Evolutionary conservation across 2,329 filamentous ascomycete species (phyloP), one percentile per base, ranked within the genome.

Genomic region (Cordyceps tenuipes): DNA sequence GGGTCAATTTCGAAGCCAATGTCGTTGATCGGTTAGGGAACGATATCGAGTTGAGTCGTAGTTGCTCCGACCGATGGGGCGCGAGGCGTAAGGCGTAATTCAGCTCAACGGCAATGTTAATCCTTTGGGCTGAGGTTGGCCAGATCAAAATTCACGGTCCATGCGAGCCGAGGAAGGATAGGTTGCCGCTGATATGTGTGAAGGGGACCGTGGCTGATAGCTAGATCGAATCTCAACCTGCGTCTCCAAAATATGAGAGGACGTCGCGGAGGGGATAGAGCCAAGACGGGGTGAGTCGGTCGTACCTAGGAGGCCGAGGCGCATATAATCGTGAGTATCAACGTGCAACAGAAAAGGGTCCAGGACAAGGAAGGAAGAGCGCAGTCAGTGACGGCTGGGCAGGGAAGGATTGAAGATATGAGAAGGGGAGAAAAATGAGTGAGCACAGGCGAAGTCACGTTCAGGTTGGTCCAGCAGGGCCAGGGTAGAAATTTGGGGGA

Each of bases 391-490:
- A 34, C 34, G 55, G 34, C 46, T 56, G 21, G 55, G n/a, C 15
- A 31, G 29, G 44, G 36, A 41, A 57, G 55, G 34, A 50, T 19
- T 43, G 19, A 23, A 49, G 34, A 57, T 57, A 49, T 57, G 55
- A 50, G 23, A 57, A 47, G 41, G 60, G 48, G 62, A 59, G 51
- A 55, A 55, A 59, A 65, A 61, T 53, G 44, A 26, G 51, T 46
- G 49, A 23, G 46, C n/a, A 44, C 52, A 57, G 53, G 49, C 34
- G 50, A 61, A 23, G 39, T 52, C 56, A 53, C 57, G 62, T 55
- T 43, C 31, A 58, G 44, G 56, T 36, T 13, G 46, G 23, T 52
- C n/a, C 34, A 53, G 34, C 46, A 47, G 41, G 62, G 34, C 57
- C 29, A 34, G 29, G 49, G 56, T 51, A 23, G 44, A 29, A 46